Evolutionary conservation across 306 rosid species (phyloP).

Genomic region (Vicia villosa): DNA sequence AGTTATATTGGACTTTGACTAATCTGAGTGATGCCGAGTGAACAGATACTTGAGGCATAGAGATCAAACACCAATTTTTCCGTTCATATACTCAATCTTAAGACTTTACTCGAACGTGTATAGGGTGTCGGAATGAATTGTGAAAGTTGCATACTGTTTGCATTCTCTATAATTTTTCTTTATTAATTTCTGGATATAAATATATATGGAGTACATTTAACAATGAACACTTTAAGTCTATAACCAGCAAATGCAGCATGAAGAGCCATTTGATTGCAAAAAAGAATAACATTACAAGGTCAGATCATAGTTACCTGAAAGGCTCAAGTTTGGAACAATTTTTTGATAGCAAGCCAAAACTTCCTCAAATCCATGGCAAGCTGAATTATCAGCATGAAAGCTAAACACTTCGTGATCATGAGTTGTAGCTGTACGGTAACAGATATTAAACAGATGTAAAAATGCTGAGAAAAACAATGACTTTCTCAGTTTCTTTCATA

Average conservation of each 20-base stretch:
- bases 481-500: not conserved
- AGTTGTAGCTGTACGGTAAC: slow-evolving; percentile 60
- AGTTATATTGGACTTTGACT: not conserved
- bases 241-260: not conserved
- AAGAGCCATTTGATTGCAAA: not conserved
- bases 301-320: slow-evolving; percentile 57
- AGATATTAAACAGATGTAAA: slow-evolving; percentile 27
- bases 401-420: slow-evolving; percentile 77
- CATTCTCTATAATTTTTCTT: not conserved
- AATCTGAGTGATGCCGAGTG: not conserved
- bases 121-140: not conserved
- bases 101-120: not conserved
- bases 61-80: not conserved
- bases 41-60: not conserved
- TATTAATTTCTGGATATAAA: not conserved
- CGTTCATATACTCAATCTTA: not conserved
- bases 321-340: slow-evolving; percentile 61
- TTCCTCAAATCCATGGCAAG: slow-evolving; percentile 88
- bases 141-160: not conserved
- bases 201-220: not conserved
- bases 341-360: slow-evolving; percentile 72
- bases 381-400: slow-evolving; percentile 68
- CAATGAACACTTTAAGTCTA: not conserved
- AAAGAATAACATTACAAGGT: slow-evolving; percentile 10
- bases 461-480: slow-evolving; percentile 14